Evolutionary conservation across 352 stramenopile genomes (phyloP), one percentile per base, ranked within the genome.

Genomic region (Phytophthora nicotianae): DNA sequence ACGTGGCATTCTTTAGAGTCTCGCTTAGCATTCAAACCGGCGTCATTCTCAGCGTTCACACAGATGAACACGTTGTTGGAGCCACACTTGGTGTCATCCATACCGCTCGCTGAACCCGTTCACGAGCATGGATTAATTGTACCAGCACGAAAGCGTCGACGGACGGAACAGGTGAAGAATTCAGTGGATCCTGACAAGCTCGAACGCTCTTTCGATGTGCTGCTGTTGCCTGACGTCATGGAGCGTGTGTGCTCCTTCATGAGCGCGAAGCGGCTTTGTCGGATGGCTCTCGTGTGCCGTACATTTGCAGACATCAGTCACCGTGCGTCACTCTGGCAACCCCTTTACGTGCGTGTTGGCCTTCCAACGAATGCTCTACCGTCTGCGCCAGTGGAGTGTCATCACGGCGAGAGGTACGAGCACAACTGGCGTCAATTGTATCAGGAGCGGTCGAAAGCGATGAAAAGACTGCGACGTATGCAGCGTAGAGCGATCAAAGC

Each of bases 181-280:
- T 7, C 5, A 10, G 42, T 72, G 16, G 61, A 78, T 19, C 61
- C 60, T 6, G 70, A 75, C 17, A 52, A 70, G n/a, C 62, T 83
- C 23, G 75, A 81, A 38, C 70, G 69, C 10, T 78, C 67, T 20
- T 70, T 86, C 20, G 81, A 76, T 46, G 73, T 86, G 23, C 32
- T 91, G 17, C 40, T 90, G 14, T 49, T 89, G 1, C 78, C 80
- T 0, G 80, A 91, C 37, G 66, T 89, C 6, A 89, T 90, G 80
- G 80, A 90, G 56, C 67, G 64, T 1, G 77, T 91, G 26, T 89
- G 72, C 24, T 88, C 82, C 1, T 89, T 79, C 45, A 83, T 91
- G 77, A 91, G 72, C 35, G 78, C 80, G 10, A 91, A 90, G 69
- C 74, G 82, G 3, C 77, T 91, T 16, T 81, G 72, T 52, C 78